phyloP scores from a whole-genome alignment of 345 rosid species.

The Alliaria petiolata region DNA sequence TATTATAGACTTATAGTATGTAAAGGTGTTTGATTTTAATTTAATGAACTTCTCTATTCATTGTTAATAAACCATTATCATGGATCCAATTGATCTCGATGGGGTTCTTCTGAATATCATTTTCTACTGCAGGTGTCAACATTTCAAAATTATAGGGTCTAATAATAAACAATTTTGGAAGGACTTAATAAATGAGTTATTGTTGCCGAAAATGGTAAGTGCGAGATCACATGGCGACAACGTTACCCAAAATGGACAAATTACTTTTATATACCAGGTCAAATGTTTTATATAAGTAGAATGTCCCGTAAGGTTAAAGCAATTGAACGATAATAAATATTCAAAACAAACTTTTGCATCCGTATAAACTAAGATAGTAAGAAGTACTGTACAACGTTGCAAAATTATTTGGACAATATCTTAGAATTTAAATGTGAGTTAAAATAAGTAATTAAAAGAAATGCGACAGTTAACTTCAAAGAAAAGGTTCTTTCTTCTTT shows the following conservation, averaged over 20 bases:
- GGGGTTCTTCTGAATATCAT: not conserved
- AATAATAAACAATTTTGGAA: not conserved
- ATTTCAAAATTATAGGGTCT: too few species aligned
- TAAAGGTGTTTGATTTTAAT: not conserved
- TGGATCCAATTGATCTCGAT: not conserved
- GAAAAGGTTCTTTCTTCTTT: too few species aligned
- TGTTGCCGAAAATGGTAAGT: constrained; percentile 6
- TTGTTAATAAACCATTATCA: not conserved
- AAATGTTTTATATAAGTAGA: not conserved
- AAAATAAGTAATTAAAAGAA: too few species aligned
- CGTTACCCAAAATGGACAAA: not conserved
- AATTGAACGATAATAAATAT: not conserved
- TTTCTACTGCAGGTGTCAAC: not conserved
- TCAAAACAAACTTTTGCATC: not conserved
- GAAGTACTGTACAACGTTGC: not conserved
- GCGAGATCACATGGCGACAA: not conserved
- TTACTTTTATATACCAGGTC: not conserved
- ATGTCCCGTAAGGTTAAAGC: not conserved
- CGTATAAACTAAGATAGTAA: too few species aligned
- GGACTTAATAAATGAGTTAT: not conserved
- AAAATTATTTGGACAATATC: not conserved
- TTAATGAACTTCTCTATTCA: too few species aligned
- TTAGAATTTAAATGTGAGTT: too few species aligned
- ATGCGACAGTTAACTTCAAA: too few species aligned
- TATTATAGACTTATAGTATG: too few species aligned